Conservation (phyloP, 805 yeast genomes). For the Vanderwaltozyma tropicalis region DNA sequence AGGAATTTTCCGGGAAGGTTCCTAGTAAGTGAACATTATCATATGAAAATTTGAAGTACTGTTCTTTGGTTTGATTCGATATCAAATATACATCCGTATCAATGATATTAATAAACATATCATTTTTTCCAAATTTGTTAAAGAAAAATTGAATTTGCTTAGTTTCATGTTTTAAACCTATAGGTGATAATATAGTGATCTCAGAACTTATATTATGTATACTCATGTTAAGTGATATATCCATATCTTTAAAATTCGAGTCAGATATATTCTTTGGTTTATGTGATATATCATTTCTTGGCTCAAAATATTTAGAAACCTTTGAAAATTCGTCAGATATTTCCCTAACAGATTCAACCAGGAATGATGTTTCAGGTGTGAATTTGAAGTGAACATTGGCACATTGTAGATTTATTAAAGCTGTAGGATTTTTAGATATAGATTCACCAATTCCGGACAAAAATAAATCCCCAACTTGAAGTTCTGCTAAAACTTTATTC, state of each 20-base stretch:
- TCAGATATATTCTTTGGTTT: background rate
- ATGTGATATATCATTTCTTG: background rate
- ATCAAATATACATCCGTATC: constrained; percentile 18
- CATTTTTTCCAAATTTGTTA: constrained; percentile 10
- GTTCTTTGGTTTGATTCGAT: constrained; percentile 21
- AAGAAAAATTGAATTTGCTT: constrained; percentile 13
- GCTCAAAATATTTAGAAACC: background rate
- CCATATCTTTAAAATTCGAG: background rate
- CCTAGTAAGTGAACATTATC: constrained; percentile 13
- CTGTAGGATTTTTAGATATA: constrained; percentile 7
- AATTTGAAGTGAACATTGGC: constrained; percentile 15
- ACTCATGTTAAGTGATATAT: background rate
- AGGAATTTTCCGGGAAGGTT: background rate
- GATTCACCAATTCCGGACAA: constrained; percentile 13
- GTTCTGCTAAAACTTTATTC: constrained; percentile 12
- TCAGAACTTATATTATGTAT: constrained; percentile 19
- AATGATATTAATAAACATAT: constrained; percentile 13
- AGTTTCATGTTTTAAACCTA: constrained; percentile 16
- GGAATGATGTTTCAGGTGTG: constrained; percentile 12
- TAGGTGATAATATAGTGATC: constrained; percentile 17
- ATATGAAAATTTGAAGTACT: constrained; percentile 18
- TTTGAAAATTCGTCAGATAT: constrained; percentile 5
- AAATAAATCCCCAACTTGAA: constrained; percentile 13
- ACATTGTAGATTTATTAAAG: constrained; percentile 12
- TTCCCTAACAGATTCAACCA: constrained; percentile 10